Evolutionary conservation across 768 basidiomycete genomes (phyloP).

Genomic region (Trametes coccinea): DNA sequence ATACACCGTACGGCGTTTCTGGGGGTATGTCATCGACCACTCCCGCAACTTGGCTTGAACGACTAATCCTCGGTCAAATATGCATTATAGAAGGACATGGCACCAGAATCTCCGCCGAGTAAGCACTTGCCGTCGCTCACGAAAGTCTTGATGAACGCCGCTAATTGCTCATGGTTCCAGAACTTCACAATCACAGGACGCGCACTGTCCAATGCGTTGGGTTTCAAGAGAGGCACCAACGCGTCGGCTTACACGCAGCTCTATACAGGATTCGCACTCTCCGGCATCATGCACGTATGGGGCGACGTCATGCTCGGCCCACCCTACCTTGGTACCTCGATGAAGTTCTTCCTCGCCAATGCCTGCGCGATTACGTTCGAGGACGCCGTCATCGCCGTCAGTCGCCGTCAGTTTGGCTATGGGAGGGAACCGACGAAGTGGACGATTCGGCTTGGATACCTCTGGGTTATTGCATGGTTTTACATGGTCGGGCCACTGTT

Average conservation of each 20-base stretch:
- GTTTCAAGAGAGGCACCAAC: constrained; percentile 28
- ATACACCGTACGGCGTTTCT: constrained; percentile 41
- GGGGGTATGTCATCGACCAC: constrained; percentile 37
- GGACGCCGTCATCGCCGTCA: constrained; percentile 30
- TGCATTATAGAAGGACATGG: constrained; percentile 35
- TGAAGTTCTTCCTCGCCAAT: constrained; percentile 34
- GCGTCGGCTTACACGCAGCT: constrained; percentile 36
- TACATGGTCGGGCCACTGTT: neutral
- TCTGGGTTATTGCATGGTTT: constrained; percentile 17
- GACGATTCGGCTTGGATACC: constrained; percentile 5
- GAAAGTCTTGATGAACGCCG: neutral
- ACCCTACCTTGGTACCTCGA: constrained; percentile 10
- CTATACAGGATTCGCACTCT: constrained; percentile 37
- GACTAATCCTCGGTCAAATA: neutral
- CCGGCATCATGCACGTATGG: constrained; percentile 37
- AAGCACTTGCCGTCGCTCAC: constrained; percentile 9
- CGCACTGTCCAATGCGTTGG: constrained; percentile 23
- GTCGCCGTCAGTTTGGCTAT: neutral
- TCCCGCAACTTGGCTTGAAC: neutral
- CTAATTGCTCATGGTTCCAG: constrained; percentile 18
- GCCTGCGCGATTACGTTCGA: constrained; percentile 40
- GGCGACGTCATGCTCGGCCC: constrained; percentile 34
- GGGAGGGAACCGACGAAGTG: neutral
- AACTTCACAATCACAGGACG: constrained; percentile 30
- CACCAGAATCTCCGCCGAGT: constrained; percentile 41